Conservation (phyloP, 2,329 filamentous ascomycete genomes). For the Fusarium bactridioides region DNA sequence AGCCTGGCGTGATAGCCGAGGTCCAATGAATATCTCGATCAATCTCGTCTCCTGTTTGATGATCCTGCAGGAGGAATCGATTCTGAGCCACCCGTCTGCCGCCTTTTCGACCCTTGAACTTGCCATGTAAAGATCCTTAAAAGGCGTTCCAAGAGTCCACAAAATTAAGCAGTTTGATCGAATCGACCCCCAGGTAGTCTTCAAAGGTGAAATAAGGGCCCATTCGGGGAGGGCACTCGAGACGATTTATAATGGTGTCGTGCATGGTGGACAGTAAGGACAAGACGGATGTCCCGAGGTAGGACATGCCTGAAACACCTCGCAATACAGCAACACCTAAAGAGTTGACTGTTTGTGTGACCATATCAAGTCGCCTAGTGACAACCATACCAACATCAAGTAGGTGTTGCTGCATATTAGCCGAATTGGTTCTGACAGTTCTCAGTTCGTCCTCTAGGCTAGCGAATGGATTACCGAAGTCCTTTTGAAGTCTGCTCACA, state of each 20-base stretch:
- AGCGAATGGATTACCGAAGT: accelerated
- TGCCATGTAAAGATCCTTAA: not conserved
- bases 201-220: not conserved
- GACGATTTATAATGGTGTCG: accelerated
- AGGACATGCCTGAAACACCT: not conserved
- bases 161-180: not conserved
- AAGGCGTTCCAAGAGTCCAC: not conserved
- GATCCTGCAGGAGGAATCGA: not conserved
- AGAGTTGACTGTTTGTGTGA: not conserved
- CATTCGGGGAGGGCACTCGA: accelerated
- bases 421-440: not conserved
- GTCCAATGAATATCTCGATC: not conserved
- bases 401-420: accelerated
- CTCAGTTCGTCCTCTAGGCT: not conserved
- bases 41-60: not conserved
- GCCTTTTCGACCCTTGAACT: not conserved
- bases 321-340: accelerated
- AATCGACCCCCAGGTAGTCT: not conserved
- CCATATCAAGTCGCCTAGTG: accelerated
- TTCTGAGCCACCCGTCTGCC: not conserved
- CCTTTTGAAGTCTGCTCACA: not conserved
- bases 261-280: not conserved
- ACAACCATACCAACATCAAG: accelerated
- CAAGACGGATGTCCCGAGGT: not conserved
- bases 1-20: not conserved